Percentiles rank a stretch among this genome's conserved stretches.
phyloP scores from a whole-genome alignment of 495 filamentous ascomycete genomes.

The Penicillium coprophilum region DNA sequence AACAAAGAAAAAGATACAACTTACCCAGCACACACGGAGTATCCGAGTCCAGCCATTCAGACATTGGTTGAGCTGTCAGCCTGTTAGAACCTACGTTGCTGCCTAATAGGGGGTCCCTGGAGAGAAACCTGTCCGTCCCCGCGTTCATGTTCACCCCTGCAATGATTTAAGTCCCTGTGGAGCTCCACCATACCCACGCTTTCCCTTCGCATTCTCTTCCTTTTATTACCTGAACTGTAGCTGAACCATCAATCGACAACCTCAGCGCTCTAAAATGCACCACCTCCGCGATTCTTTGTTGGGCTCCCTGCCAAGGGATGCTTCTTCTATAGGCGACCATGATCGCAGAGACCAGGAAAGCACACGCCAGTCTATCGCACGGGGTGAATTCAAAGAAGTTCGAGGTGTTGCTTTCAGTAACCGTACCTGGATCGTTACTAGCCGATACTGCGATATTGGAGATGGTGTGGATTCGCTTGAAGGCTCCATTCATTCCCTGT shows the following conservation, averaged over 20 bases:
- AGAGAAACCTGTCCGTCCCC: too few species aligned
- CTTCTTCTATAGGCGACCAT: slow-evolving; percentile 1
- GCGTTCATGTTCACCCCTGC: too few species aligned
- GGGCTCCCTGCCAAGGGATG: slow-evolving; percentile 7
- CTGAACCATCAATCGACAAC: not conserved
- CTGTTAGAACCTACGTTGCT: too few species aligned
- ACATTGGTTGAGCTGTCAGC: too few species aligned
- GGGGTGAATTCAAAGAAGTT: slow-evolving; percentile 18
- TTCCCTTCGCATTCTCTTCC: not conserved
- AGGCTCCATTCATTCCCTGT: slow-evolving; percentile 19
- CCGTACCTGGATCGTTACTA: slow-evolving; percentile 17
- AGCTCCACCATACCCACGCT: not conserved
- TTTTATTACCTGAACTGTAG: not conserved
- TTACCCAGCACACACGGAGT: too few species aligned
- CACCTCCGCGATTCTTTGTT: slow-evolving; percentile 21
- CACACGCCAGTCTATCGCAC: slow-evolving; percentile 13
- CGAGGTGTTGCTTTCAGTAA: slow-evolving; percentile 16
- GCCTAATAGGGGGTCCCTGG: too few species aligned
- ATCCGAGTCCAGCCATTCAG: too few species aligned
- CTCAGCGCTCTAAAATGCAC: slow-evolving; percentile 13
- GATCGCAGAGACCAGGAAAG: slow-evolving; percentile 11
- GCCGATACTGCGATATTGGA: slow-evolving; percentile 22
- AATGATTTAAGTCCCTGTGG: not conserved
- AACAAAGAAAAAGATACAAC: too few species aligned
- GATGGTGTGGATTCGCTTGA: slow-evolving; percentile 22